Conservation (phyloP, 2,329 filamentous ascomycete genomes). For the Aspergillus calidoustus region DNA sequence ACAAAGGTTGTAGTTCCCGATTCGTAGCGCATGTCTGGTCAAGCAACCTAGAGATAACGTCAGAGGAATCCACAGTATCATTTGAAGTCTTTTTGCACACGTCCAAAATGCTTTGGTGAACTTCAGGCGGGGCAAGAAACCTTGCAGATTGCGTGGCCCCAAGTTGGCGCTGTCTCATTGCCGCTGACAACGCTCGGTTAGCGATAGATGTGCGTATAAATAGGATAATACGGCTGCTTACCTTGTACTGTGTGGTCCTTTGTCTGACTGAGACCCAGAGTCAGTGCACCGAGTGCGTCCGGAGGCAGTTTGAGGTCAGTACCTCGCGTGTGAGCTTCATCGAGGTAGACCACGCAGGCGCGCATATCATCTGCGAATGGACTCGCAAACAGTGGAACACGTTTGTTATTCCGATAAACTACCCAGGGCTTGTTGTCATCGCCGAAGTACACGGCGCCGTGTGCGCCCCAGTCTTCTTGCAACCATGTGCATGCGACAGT, state of each 20-base stretch:
- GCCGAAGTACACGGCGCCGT: constrained; percentile 61
- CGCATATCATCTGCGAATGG: constrained; percentile 60
- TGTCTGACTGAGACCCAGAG: constrained; percentile 60
- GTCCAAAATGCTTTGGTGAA: constrained; percentile 64
- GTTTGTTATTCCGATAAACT: constrained; percentile 44
- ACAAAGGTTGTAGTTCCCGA: constrained; percentile 63
- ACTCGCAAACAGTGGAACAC: constrained; percentile 56
- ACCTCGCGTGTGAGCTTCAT: constrained; percentile 65
- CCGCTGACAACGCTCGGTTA: constrained; percentile 48
- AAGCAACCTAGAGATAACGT: constrained; percentile 66
- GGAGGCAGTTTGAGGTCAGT: constrained; percentile 62
- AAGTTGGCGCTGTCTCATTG: constrained; percentile 68
- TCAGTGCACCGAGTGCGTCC: constrained; percentile 57
- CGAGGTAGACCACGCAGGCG: constrained; percentile 62
- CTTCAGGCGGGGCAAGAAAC: constrained; percentile 63
- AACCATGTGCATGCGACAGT: constrained; percentile 59
- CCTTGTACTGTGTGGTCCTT: constrained; percentile 68
- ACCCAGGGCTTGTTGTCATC: constrained; percentile 52
- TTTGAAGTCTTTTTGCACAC: constrained; percentile 35
- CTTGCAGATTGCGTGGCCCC: constrained; percentile 59
- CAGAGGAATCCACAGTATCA: constrained; percentile 48
- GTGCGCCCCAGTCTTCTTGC: constrained; percentile 46
- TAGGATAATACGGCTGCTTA: constrained; percentile 27
- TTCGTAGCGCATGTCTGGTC: constrained; percentile 66
- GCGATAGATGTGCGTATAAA: too few species aligned